These are phyloP conservation scores for Orbilia oligospora DNA, from an alignment of 2,329 filamentous ascomycete species.

Conservation along the genomic window DNA sequence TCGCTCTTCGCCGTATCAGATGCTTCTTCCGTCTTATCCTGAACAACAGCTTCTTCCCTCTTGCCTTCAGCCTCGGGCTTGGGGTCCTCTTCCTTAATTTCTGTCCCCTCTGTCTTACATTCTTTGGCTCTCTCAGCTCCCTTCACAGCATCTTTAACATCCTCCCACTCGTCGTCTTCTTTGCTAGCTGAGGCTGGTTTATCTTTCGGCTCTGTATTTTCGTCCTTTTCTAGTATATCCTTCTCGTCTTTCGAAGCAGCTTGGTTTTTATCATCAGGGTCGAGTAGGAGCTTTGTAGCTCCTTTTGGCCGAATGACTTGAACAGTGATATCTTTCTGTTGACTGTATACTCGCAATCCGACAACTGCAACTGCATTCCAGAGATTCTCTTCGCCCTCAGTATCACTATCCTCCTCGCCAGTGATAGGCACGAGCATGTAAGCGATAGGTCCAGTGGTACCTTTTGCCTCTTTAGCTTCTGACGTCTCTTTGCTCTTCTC, in stretches of 20 bases:
- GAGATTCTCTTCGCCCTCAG: constrained; percentile 73
- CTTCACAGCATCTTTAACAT: constrained; percentile 22
- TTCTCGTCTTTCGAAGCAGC: constrained; percentile 40
- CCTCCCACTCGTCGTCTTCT: constrained; percentile 26
- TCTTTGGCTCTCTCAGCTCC: constrained; percentile 18
- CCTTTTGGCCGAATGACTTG: constrained; percentile 56
- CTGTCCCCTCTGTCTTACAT: constrained; percentile 47
- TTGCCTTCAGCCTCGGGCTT: constrained; percentile 48
- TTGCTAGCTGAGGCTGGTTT: neutral
- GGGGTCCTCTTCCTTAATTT: constrained; percentile 66
- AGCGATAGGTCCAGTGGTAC: constrained; percentile 23
- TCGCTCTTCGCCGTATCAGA: neutral
- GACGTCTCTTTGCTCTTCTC: constrained; percentile 61
- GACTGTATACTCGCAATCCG: constrained; percentile 73
- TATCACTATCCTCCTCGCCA: constrained; percentile 69
- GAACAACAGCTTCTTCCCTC: constrained; percentile 54
- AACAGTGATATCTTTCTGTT: constrained; percentile 61
- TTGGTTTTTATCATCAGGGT: constrained; percentile 52
- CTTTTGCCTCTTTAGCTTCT: constrained; percentile 61
- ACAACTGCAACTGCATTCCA: constrained; percentile 77
- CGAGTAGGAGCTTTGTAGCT: constrained; percentile 35
- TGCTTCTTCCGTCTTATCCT: constrained; percentile 62
- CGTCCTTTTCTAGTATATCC: constrained; percentile 4
- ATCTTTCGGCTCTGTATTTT: neutral
- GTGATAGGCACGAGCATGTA: constrained; percentile 56